Base-by-base conservation (phyloP, 805 yeast species). In the Wickerhamiella kazuoi region DNA sequence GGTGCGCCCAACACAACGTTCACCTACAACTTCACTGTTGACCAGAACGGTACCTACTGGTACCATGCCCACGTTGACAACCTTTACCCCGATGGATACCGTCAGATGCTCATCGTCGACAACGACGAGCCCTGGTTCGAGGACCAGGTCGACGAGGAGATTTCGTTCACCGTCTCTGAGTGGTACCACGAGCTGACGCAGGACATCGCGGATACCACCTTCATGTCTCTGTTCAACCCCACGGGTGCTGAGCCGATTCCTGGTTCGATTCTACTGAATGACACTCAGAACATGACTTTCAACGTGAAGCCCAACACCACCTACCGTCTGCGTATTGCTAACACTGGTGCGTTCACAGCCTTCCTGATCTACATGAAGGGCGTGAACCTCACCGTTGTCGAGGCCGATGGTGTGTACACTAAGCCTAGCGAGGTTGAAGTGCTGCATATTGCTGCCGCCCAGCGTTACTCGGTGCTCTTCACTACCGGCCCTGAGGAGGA, bases 161-260 rank as follows among this genome's bases (percentile, higher is more conserved):
- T 74, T 17, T 58, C 69, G 14, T 54, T 87, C 44, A 62, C 79
- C 7, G 50, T 90, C 33, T 65, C 79, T 36, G 98, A 90, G 53
- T 86, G 95, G 93, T 90, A 90, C 63, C 94, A 83, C 56, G 67
- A 68, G 35, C 57, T 59, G 37, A 66, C 76, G 24, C 71, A 59
- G 30, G 63, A 79, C 48, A 61, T 66, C 46, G 32, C 46, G 4
- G 48, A 56, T 17, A 62, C 67, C 15, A 42, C 50, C 29, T 86
- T 90, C 63, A 55, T 84, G 65, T 71, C 63, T 47, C 56, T 76
- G 45, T 75, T 67, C 64, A 90, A 90, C 61, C 98, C 98, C 43
- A 82, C 95, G 8, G 98, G 98, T 54, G 95, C 97, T 34, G 98
- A 90, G 63, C 98, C 98, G 38, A 76, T 90, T 49, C 98, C 98